Conservation (phyloP, 2,329 filamentous ascomycete genomes). For the Hirsutella thompsonii region DNA sequence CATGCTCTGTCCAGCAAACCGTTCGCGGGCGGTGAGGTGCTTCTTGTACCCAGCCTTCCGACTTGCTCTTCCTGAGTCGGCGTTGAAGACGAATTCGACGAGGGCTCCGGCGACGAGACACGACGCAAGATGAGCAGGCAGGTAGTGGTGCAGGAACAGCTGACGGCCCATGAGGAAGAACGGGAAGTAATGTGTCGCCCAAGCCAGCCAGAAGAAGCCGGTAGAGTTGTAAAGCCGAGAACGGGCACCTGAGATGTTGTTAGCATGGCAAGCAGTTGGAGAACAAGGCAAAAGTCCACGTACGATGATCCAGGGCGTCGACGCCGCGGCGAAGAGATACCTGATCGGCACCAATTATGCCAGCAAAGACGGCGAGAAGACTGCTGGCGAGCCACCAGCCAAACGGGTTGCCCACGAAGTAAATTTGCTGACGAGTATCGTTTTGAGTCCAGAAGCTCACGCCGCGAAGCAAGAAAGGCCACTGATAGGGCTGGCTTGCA, state of each 20-base stretch:
- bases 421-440: constrained; percentile 91
- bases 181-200: constrained; percentile 93
- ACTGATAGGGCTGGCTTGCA: constrained; percentile 86
- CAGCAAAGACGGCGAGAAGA: constrained; percentile 82
- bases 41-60: constrained; percentile 34
- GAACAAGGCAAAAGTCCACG: constrained; percentile 28
- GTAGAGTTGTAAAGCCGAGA: constrained; percentile 96
- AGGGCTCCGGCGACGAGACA: constrained; percentile 81
- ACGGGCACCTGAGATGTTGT: constrained; percentile 54
- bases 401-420: constrained; percentile 92
- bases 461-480: constrained; percentile 93
- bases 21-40: constrained; percentile 67
- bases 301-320: constrained; percentile 85
- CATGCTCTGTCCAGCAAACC: constrained; percentile 68
- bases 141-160: constrained; percentile 94
- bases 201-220: constrained; percentile 96
- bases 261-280: constrained; percentile 10
- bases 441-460: constrained; percentile 99
- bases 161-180: constrained; percentile 98
- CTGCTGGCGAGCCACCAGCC: constrained; percentile 96
- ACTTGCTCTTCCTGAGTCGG: constrained; percentile 46
- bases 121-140: constrained; percentile 87
- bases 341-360: constrained; percentile 86
- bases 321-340: constrained; percentile 84
- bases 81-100: constrained; percentile 91